Percentiles rank a stretch among this genome's conserved stretches.
phyloP scores from a whole-genome alignment of 495 filamentous ascomycete genomes.

The Hypoxylon cercidicola region DNA sequence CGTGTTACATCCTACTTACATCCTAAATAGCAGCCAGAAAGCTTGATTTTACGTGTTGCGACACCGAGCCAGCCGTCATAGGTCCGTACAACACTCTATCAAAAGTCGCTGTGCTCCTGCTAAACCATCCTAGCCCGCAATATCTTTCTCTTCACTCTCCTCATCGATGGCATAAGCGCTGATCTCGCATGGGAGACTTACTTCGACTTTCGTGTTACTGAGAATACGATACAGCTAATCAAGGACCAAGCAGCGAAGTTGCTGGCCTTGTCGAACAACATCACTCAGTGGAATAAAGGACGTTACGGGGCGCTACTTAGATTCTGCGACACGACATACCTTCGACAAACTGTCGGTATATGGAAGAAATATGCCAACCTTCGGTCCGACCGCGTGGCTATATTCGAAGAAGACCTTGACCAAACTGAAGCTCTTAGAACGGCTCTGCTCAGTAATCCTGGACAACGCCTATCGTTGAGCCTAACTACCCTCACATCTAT shows the following conservation, averaged over 20 bases:
- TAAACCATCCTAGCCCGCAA: constrained; percentile 43
- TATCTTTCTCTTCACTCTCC: constrained; percentile 43
- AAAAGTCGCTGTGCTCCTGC: neutral
- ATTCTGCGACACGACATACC: constrained; percentile 43
- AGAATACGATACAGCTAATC: constrained; percentile 24
- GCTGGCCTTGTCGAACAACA: constrained; percentile 18
- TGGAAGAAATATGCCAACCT: constrained; percentile 38
- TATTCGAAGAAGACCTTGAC: constrained; percentile 26
- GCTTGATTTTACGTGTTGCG: constrained; percentile 48
- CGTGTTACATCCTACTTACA: constrained; percentile 8
- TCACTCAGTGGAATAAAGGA: constrained; percentile 36
- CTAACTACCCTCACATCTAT: constrained; percentile 11
- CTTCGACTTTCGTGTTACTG: constrained; percentile 40
- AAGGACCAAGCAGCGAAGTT: constrained; percentile 40
- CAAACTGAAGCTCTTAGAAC: neutral
- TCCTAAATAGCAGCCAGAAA: constrained; percentile 25
- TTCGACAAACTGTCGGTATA: constrained; percentile 33
- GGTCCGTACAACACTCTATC: constrained; percentile 22
- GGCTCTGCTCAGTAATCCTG: neutral
- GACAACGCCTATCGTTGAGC: neutral
- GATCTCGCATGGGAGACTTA: constrained; percentile 41
- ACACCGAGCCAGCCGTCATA: constrained; percentile 39
- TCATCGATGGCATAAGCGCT: constrained; percentile 34
- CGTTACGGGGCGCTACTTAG: constrained; percentile 39
- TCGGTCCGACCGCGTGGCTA: neutral